Conservation (phyloP, 2,329 filamentous ascomycete genomes). For the Penicillium sp. region DNA sequence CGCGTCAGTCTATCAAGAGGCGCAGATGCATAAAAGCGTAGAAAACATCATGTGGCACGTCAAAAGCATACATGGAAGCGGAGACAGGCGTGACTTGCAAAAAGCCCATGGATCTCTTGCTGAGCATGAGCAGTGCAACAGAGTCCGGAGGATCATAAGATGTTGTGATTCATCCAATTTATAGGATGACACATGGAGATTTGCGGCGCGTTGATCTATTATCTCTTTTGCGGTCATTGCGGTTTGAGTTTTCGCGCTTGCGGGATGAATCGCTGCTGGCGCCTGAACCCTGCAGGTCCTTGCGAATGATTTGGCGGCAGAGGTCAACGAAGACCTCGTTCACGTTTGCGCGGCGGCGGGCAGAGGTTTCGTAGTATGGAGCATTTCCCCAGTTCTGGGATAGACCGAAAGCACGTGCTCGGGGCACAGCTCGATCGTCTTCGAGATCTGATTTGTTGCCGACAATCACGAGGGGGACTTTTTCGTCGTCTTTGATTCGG, state of each 20-base stretch:
- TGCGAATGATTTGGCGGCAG: conserved; percentile 77
- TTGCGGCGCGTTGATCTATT: conserved; percentile 34
- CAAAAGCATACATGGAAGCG: conserved; percentile 28
- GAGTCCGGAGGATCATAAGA: conserved; percentile 9
- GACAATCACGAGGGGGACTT: conserved; percentile 83
- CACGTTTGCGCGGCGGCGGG: conserved; percentile 78
- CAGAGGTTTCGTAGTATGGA: conserved; percentile 88
- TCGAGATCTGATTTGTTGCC: conserved; percentile 91
- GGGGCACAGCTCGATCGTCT: conserved; percentile 75
- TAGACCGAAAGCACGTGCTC: conserved; percentile 76
- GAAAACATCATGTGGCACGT: conserved; percentile 25
- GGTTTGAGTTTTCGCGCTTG: conserved; percentile 36
- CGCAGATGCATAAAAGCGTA: conserved; percentile 30
- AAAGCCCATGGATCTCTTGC: neutral
- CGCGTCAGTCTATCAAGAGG: conserved; percentile 23
- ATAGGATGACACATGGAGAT: conserved; percentile 43
- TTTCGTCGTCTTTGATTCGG: conserved; percentile 85
- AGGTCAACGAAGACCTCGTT: conserved; percentile 87
- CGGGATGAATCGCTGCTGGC: conserved; percentile 29
- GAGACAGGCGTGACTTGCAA: conserved; percentile 20
- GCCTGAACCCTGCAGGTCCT: conserved; percentile 52
- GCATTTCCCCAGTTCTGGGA: conserved; percentile 84
- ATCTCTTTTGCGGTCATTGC: conserved; percentile 37
- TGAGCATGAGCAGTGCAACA: conserved; percentile 20
- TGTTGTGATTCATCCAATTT: conserved; percentile 8